These are phyloP conservation scores for Penicillium mononematosum DNA, from an alignment of 495 filamentous ascomycete genomes.

Conservation along the genomic window DNA sequence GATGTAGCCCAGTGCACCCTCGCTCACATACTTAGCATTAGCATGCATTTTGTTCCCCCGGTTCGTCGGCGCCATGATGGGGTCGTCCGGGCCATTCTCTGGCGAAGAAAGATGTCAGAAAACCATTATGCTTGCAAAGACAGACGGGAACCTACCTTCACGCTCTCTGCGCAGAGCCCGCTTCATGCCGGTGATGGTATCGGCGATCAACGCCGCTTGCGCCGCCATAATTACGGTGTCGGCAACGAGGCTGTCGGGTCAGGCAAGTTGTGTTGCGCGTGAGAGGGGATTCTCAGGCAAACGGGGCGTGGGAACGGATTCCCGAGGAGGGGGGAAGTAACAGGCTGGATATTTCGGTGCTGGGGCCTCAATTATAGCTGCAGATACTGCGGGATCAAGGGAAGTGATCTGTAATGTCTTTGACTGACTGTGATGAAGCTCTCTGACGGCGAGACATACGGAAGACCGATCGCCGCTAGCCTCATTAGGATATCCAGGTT, in stretches of 20 bases:
- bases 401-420: slow-evolving; percentile 7
- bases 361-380: background rate
- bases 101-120: slow-evolving; percentile 15
- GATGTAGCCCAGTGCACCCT: slow-evolving; percentile 68
- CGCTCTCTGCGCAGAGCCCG: slow-evolving; percentile 62
- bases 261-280: slow-evolving; percentile 22
- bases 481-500: slow-evolving; percentile 20
- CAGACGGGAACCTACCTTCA: slow-evolving; percentile 48
- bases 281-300: slow-evolving; percentile 11
- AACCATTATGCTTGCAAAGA: background rate
- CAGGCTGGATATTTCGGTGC: background rate
- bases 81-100: slow-evolving; percentile 88
- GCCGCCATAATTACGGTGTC: slow-evolving; percentile 59
- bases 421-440: slow-evolving; percentile 26
- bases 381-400: background rate
- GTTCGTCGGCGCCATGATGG: slow-evolving; percentile 76
- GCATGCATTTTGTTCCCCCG: slow-evolving; percentile 89
- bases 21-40: slow-evolving; percentile 74
- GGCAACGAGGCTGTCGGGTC: slow-evolving; percentile 19
- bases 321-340: background rate
- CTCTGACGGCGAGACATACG: slow-evolving; percentile 31
- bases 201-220: slow-evolving; percentile 66
- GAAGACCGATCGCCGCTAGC: slow-evolving; percentile 40
- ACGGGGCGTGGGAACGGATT: background rate
- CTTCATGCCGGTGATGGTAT: slow-evolving; percentile 77